Conservation (phyloP, 1,284 basidiomycete genomes). For the Boletus smithii region DNA sequence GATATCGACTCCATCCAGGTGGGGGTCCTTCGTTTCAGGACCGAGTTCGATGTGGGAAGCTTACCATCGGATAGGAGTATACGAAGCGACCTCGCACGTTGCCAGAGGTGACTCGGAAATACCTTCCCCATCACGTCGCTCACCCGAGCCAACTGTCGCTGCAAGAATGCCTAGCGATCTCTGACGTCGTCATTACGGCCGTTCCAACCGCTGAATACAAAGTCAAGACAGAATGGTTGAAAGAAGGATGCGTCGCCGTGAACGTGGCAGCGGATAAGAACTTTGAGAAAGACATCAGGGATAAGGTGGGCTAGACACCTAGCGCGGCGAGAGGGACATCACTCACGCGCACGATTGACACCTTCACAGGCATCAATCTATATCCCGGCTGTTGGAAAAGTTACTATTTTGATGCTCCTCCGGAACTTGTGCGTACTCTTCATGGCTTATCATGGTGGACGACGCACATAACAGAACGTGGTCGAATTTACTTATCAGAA, state of each 20-base stretch:
- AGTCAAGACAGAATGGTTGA: slow-evolving; percentile 83
- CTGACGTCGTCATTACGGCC: slow-evolving; percentile 89
- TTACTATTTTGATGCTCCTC: slow-evolving; percentile 95
- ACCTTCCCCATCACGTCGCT: slow-evolving; percentile 83
- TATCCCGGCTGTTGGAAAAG: slow-evolving; percentile 92
- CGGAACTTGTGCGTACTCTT: slow-evolving; percentile 73
- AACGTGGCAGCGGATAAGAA: slow-evolving; percentile 97
- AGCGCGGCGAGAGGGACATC: background rate
- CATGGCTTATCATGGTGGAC: background rate
- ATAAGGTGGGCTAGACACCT: slow-evolving; percentile 60
- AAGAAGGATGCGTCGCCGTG: slow-evolving; percentile 90
- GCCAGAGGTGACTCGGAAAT: slow-evolving; percentile 45
- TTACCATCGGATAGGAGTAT: slow-evolving; percentile 58
- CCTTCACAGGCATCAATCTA: slow-evolving; percentile 80
- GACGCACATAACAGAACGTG: slow-evolving; percentile 6
- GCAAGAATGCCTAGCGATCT: slow-evolving; percentile 75
- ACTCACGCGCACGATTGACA: slow-evolving; percentile 18
- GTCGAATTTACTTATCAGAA: slow-evolving; percentile 37
- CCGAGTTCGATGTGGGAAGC: background rate
- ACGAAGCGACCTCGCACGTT: slow-evolving; percentile 74
- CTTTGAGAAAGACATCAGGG: slow-evolving; percentile 90
- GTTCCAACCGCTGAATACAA: slow-evolving; percentile 89
- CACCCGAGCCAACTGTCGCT: slow-evolving; percentile 64
- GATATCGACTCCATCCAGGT: slow-evolving; percentile 93
- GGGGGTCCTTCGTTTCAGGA: slow-evolving; percentile 1